Evolutionary conservation across 208 protist genomes (phyloP).

Genomic region (Trypanosoma lewisi): DNA sequence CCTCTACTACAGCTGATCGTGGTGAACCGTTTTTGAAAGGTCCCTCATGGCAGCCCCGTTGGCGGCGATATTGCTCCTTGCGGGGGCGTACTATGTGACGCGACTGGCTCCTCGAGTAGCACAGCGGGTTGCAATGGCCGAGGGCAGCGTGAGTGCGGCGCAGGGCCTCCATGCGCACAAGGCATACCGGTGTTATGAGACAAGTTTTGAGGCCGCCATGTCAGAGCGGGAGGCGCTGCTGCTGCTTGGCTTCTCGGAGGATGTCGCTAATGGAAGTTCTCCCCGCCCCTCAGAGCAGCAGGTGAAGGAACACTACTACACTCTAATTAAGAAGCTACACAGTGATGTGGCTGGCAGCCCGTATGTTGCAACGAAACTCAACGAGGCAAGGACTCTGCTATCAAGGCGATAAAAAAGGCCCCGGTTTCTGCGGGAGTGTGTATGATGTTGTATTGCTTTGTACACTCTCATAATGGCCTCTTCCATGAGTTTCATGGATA

Average conservation of each 20-base stretch:
- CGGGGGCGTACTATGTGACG: slow-evolving; percentile 49
- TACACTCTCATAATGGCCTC: not conserved
- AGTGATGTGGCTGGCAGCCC: slow-evolving; percentile 67
- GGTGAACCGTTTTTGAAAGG: not conserved
- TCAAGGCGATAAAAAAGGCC: slow-evolving; percentile 24
- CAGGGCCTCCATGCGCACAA: slow-evolving; percentile 12
- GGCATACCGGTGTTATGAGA: slow-evolving; percentile 62
- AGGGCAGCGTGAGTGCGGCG: not conserved
- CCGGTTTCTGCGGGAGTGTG: not conserved
- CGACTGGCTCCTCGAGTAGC: slow-evolving; percentile 55
- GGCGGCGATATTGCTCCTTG: slow-evolving; percentile 39
- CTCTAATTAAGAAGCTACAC: slow-evolving; percentile 74
- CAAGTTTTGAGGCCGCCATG: slow-evolving; percentile 63
- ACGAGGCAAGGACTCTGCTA: slow-evolving; percentile 71
- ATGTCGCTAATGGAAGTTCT: slow-evolving; percentile 22
- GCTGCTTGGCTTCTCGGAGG: slow-evolving; percentile 59
- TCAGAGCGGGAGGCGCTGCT: slow-evolving; percentile 60
- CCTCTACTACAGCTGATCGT: not conserved
- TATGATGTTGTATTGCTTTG: not conserved
- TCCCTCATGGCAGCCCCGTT: slow-evolving; percentile 31
- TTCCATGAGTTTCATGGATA: no score
- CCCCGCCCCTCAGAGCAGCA: slow-evolving; percentile 41
- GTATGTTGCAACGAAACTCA: slow-evolving; percentile 80
- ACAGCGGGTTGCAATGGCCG: slow-evolving; percentile 36
- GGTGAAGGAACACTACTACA: slow-evolving; percentile 68